A percentile compares a stretch with the other conserved stretches of the same genome.
These are phyloP conservation scores for Aspergillus sp. DNA, from an alignment of 2,329 filamentous ascomycete genomes.

Conservation along the genomic window DNA sequence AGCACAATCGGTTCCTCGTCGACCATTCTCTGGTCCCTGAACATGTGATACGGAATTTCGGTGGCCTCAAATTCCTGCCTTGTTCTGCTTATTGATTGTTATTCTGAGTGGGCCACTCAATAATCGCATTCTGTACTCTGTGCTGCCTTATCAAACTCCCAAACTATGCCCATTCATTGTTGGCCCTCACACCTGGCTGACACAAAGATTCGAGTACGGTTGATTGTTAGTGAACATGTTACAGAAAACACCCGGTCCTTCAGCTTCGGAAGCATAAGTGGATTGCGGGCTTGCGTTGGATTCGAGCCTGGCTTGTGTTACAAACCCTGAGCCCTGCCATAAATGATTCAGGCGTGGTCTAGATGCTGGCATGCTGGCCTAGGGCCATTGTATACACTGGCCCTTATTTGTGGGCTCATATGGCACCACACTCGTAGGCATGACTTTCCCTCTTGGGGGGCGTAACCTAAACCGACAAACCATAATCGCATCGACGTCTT, in stretches of 20 bases:
- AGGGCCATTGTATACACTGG: background rate
- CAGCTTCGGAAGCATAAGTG: background rate
- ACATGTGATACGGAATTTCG: background rate
- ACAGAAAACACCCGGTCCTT: background rate
- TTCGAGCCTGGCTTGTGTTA: background rate
- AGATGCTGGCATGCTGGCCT: background rate
- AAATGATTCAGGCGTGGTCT: background rate
- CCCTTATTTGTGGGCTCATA: background rate
- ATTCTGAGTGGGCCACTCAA: background rate
- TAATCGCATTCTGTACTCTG: background rate
- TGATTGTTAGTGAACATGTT: background rate
- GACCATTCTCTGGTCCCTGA: background rate
- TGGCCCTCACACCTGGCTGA: background rate
- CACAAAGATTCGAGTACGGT: background rate
- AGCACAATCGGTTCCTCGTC: background rate
- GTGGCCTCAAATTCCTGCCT: background rate
- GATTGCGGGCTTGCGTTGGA: background rate
- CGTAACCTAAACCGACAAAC: background rate
- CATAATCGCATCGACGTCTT: background rate
- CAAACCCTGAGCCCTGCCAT: background rate
- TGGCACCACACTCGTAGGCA: background rate
- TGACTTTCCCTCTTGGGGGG: background rate
- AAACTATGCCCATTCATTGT: background rate
- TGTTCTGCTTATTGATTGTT: background rate
- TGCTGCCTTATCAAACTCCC: background rate